Percentiles rank a stretch among this genome's conserved stretches.
Evolutionary conservation across 2,329 filamentous ascomycete species (phyloP).

Genomic region (Clonostachys byssicola): DNA sequence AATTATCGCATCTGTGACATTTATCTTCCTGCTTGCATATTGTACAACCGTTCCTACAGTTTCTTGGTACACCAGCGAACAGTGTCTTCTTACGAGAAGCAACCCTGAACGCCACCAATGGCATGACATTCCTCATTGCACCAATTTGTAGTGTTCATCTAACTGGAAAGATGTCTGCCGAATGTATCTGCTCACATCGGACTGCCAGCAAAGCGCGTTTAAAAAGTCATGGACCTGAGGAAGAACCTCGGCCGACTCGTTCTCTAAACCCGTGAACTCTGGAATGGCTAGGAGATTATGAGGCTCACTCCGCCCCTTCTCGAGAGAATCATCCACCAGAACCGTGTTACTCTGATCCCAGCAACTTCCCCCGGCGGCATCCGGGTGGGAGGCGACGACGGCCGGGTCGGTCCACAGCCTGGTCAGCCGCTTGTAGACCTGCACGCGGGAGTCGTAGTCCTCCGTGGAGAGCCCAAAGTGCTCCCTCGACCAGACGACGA

Average conservation of each 20-base stretch:
- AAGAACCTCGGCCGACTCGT: conserved; percentile 39
- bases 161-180: conserved; percentile 42
- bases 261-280: conserved; percentile 57
- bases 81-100: too few relatives aligned
- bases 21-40: background rate
- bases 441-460: conserved; percentile 69
- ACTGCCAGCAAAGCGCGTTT: conserved; percentile 46
- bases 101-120: too few relatives aligned
- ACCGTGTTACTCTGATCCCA: conserved; percentile 89
- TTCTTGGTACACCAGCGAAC: too few relatives aligned
- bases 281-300: conserved; percentile 78
- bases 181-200: conserved; percentile 61
- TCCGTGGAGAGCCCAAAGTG: conserved; percentile 59
- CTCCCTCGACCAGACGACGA: conserved; percentile 76
- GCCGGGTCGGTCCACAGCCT: conserved; percentile 60
- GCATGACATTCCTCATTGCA: too few relatives aligned
- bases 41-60: background rate
- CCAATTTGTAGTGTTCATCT: conserved; percentile 6
- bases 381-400: conserved; percentile 40
- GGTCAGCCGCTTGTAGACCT: conserved; percentile 85
- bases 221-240: conserved; percentile 59
- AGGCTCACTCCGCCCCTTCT: conserved; percentile 82
- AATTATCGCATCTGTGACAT: background rate
- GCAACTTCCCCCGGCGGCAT: conserved; percentile 22
- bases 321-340: conserved; percentile 76